Evolutionary conservation across 2,329 filamentous ascomycete genomes (phyloP).

Genomic region (Endoconidiophora laricicola): DNA sequence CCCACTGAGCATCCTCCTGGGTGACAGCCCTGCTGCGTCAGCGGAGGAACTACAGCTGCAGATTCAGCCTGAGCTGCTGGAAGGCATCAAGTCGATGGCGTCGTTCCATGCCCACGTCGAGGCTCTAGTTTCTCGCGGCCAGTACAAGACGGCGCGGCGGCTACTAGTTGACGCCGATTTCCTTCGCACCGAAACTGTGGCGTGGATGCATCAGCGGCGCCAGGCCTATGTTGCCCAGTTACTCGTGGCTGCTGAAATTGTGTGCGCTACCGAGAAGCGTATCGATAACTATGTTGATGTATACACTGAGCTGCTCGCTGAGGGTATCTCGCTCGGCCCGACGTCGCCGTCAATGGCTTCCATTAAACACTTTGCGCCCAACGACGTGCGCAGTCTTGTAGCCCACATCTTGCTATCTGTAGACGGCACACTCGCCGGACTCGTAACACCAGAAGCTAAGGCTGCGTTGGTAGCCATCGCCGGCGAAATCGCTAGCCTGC

Average conservation of each 20-base stretch:
- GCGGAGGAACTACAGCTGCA: constrained; percentile 15
- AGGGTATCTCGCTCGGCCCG: constrained; percentile 35
- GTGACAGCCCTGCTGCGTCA: constrained; percentile 15
- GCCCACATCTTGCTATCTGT: constrained; percentile 25
- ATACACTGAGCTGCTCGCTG: constrained; percentile 44
- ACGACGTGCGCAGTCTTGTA: constrained; percentile 28
- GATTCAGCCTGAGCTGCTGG: constrained; percentile 43
- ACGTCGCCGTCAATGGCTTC: constrained; percentile 37
- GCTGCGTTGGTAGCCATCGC: constrained; percentile 18
- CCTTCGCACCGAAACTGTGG: not conserved
- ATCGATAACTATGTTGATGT: constrained; percentile 6
- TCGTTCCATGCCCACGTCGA: constrained; percentile 40
- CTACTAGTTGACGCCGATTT: constrained; percentile 1
- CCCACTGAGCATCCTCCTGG: constrained; percentile 48
- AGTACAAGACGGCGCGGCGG: not conserved
- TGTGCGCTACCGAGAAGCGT: constrained; percentile 9
- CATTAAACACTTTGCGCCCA: constrained; percentile 43
- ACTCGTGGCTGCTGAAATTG: constrained; percentile 5
- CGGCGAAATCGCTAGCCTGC: constrained; percentile 18
- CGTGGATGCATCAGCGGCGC: not conserved
- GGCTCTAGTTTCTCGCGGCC: constrained; percentile 3
- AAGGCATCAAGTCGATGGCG: constrained; percentile 49
- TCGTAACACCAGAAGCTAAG: constrained; percentile 19
- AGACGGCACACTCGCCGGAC: constrained; percentile 21
- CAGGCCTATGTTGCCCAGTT: constrained; percentile 3